Percentiles rank a stretch among this genome's conserved stretches.
These are phyloP conservation scores for Hygrocybe punicea DNA, from an alignment of 768 basidiomycete genomes.

Conservation along the genomic window DNA sequence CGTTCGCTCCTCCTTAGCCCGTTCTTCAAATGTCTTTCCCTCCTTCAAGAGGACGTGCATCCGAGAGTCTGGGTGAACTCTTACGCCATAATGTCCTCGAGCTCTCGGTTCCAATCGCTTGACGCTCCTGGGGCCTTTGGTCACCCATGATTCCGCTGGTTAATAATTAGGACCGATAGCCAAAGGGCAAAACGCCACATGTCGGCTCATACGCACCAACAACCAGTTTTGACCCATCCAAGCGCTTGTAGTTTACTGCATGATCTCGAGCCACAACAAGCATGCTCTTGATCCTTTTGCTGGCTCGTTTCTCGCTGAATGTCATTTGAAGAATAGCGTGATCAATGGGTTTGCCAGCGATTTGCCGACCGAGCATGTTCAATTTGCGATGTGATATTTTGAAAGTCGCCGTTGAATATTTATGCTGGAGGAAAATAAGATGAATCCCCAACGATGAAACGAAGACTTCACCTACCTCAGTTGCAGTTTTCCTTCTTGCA, in stretches of 20 bases:
- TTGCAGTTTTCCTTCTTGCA: conserved; percentile 12
- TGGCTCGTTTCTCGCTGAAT: conserved; percentile 90
- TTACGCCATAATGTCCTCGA: conserved; percentile 75
- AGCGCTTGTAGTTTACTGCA: conserved; percentile 70
- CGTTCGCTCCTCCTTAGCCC: conserved; percentile 56
- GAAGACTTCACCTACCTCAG: conserved; percentile 1
- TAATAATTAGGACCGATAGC: background rate
- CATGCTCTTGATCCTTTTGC: conserved; percentile 83
- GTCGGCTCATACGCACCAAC: conserved; percentile 62
- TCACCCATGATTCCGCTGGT: conserved; percentile 91
- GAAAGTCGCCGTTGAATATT: conserved; percentile 89
- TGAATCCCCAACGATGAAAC: background rate
- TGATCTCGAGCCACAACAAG: conserved; percentile 83
- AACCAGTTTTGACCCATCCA: conserved; percentile 68
- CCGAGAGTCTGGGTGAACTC: conserved; percentile 70
- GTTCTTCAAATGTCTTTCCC: conserved; percentile 72
- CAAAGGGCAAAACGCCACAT: background rate
- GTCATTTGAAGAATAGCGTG: conserved; percentile 95
- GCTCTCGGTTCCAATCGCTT: conserved; percentile 79
- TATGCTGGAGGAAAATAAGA: conserved; percentile 55
- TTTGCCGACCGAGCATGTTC: conserved; percentile 82
- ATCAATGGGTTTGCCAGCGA: conserved; percentile 89
- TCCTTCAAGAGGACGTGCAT: conserved; percentile 75
- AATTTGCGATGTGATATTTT: conserved; percentile 93
- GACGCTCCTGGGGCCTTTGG: conserved; percentile 65